These are phyloP conservation scores for Aureobasidium zeae DNA, from an alignment of 2,329 filamentous ascomycete species.

Conservation along the genomic window DNA sequence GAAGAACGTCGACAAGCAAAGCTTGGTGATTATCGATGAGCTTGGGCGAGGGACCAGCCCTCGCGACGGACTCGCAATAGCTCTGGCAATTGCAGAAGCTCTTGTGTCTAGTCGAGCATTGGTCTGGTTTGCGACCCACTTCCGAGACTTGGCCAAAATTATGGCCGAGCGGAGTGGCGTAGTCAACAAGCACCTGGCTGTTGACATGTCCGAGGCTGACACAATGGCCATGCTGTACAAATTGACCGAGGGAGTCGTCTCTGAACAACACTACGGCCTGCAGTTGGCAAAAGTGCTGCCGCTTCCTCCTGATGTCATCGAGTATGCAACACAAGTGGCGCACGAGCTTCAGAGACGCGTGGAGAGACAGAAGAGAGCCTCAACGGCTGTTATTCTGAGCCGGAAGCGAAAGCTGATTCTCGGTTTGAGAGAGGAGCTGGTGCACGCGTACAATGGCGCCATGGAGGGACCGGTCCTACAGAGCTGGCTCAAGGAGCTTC, in stretches of 20 bases:
- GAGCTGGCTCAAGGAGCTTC: slow-evolving; percentile 56
- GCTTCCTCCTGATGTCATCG: slow-evolving; percentile 58
- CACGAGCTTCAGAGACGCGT: slow-evolving; percentile 45
- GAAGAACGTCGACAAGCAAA: slow-evolving; percentile 62
- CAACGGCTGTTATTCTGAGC: slow-evolving; percentile 49
- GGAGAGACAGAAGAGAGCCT: slow-evolving; percentile 47
- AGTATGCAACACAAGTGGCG: slow-evolving; percentile 59
- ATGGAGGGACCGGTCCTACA: slow-evolving; percentile 57
- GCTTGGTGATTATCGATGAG: slow-evolving; percentile 61
- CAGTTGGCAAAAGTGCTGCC: slow-evolving; percentile 66
- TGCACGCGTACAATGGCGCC: slow-evolving; percentile 55
- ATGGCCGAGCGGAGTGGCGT: slow-evolving; percentile 68
- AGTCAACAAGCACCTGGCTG: slow-evolving; percentile 70
- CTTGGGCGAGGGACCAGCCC: slow-evolving; percentile 85
- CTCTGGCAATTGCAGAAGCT: slow-evolving; percentile 80
- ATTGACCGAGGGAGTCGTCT: slow-evolving; percentile 60
- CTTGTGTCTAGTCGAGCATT: slow-evolving; percentile 67
- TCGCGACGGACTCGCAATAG: slow-evolving; percentile 78
- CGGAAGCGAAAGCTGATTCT: slow-evolving; percentile 65
- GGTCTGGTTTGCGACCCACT: slow-evolving; percentile 93
- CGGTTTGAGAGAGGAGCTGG: slow-evolving; percentile 61
- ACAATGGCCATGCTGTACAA: slow-evolving; percentile 85
- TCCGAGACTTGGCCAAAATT: slow-evolving; percentile 69
- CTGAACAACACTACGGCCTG: slow-evolving; percentile 74
- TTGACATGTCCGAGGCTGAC: slow-evolving; percentile 48